A percentile compares a stretch with the other conserved stretches of the same genome.
These are phyloP conservation scores for Alternaria atra DNA, from an alignment of 2,329 filamentous ascomycete species.

Conservation along the genomic window DNA sequence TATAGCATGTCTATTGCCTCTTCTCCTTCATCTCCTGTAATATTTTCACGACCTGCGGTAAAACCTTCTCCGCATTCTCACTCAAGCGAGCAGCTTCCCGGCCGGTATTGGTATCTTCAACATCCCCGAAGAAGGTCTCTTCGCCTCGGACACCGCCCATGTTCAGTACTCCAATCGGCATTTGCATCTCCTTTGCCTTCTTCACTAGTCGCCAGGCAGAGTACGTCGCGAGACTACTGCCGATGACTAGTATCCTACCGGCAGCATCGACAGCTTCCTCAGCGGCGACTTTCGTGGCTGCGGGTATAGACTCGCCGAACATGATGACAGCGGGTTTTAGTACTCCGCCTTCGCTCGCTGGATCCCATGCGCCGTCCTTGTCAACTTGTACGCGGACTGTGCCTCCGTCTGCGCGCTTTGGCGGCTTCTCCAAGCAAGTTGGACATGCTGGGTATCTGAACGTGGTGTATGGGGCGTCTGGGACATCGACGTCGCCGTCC, in stretches of 20 bases:
- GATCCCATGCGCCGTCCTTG: constrained; percentile 77
- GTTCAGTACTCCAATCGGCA: constrained; percentile 89
- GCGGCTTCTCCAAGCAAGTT: constrained; percentile 75
- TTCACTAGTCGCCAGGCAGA: constrained; percentile 92
- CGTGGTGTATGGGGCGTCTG: constrained; percentile 84
- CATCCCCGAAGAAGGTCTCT: constrained; percentile 71
- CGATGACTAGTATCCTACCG: constrained; percentile 78
- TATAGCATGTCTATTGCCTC: not conserved
- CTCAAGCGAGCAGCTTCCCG: constrained; percentile 52
- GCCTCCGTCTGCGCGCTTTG: constrained; percentile 62
- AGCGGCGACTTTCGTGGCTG: constrained; percentile 74
- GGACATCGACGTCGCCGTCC: constrained; percentile 92
- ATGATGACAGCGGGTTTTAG: constrained; percentile 94
- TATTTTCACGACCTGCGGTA: constrained; percentile 41
- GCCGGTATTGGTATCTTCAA: constrained; percentile 57
- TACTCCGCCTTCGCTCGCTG: constrained; percentile 69
- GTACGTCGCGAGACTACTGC: constrained; percentile 92
- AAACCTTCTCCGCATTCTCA: constrained; percentile 52
- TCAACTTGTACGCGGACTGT: constrained; percentile 71
- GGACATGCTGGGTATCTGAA: constrained; percentile 94
- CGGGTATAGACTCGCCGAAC: constrained; percentile 90
- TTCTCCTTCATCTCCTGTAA: constrained; percentile 27
- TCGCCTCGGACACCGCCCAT: constrained; percentile 85
- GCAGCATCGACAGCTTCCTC: constrained; percentile 80
- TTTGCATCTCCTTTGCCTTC: constrained; percentile 79